These are phyloP conservation scores for Daldinia bambusicola DNA, from an alignment of 495 filamentous ascomycete species.

Conservation along the genomic window DNA sequence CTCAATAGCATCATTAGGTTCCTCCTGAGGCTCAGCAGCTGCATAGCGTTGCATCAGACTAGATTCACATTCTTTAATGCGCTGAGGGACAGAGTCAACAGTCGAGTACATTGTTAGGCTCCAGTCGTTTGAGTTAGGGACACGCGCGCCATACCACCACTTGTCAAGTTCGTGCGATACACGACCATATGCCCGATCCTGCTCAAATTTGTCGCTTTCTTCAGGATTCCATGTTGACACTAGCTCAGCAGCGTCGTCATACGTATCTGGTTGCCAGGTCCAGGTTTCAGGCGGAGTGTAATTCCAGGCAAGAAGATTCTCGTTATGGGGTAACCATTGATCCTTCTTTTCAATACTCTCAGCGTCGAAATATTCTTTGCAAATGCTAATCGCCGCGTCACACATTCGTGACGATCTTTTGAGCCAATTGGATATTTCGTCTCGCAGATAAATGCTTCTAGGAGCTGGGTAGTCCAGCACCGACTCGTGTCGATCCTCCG, in stretches of 20 bases:
- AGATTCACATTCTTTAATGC: constrained; percentile 60
- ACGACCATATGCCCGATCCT: constrained; percentile 62
- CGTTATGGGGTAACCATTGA: constrained; percentile 49
- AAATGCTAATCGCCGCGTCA: constrained; percentile 52
- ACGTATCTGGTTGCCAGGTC: constrained; percentile 46
- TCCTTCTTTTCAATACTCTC: constrained; percentile 46
- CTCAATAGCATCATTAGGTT: constrained; percentile 47
- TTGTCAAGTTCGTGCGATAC: constrained; percentile 67
- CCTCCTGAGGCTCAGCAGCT: constrained; percentile 53
- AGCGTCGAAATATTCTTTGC: constrained; percentile 53
- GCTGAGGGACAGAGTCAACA: constrained; percentile 61
- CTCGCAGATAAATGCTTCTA: constrained; percentile 48
- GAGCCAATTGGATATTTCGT: constrained; percentile 60
- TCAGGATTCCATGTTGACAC: constrained; percentile 56
- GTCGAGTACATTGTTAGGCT: constrained; percentile 61
- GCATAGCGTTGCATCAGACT: constrained; percentile 60
- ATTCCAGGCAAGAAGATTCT: constrained; percentile 54
- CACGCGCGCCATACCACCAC: constrained; percentile 66
- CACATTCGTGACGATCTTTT: constrained; percentile 63
- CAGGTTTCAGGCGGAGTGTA: constrained; percentile 52
- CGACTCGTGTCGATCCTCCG: constrained; percentile 50
- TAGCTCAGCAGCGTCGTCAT: constrained; percentile 48
- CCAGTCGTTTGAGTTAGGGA: constrained; percentile 64
- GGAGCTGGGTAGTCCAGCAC: constrained; percentile 43
- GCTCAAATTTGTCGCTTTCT: constrained; percentile 60